Conservation (phyloP, 352 stramenopile genomes). For the Pythium rhizo-oryzae region DNA sequence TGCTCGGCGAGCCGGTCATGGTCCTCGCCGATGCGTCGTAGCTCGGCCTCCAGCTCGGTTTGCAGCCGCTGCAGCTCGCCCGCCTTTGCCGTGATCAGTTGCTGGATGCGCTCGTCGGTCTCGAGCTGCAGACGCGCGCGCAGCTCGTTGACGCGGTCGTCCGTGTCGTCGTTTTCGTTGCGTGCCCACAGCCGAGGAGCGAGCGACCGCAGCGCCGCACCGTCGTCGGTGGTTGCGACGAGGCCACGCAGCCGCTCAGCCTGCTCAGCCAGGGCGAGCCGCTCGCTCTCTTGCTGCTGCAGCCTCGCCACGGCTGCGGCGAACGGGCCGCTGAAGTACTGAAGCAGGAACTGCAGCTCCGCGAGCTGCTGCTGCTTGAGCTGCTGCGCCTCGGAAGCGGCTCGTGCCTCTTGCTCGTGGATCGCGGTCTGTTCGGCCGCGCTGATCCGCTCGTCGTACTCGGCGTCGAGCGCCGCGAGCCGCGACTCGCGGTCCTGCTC, state of each 20-base stretch:
- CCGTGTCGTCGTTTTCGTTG: slow-evolving; percentile 7
- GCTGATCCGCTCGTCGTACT: slow-evolving; percentile 45
- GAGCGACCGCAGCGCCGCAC: no score
- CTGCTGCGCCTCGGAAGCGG: slow-evolving; percentile 31
- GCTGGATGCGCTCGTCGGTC: slow-evolving; percentile 43
- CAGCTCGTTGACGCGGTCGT: slow-evolving; percentile 51
- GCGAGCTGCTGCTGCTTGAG: slow-evolving; percentile 48
- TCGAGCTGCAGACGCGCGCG: slow-evolving; percentile 54
- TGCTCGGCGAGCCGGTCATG: slow-evolving; percentile 34
- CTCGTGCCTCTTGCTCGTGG: slow-evolving; percentile 32
- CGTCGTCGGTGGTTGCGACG: neutral
- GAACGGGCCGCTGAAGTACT: slow-evolving; percentile 41
- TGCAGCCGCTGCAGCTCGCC: slow-evolving; percentile 36
- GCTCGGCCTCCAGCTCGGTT: slow-evolving; percentile 30
- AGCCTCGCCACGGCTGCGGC: slow-evolving; percentile 24
- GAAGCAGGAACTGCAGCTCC: slow-evolving; percentile 51
- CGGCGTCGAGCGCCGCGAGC: slow-evolving; percentile 42
- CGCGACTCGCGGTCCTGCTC: slow-evolving; percentile 19
- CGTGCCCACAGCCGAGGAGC: no score
- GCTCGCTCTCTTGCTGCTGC: slow-evolving; percentile 23
- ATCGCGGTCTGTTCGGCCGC: slow-evolving; percentile 37
- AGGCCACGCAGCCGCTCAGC: slow-evolving; percentile 10
- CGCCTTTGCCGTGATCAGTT: slow-evolving; percentile 43
- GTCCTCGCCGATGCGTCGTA: slow-evolving; percentile 32
- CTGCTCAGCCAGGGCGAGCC: slow-evolving; percentile 10